Conservation (phyloP, 2,329 filamentous ascomycete genomes). For the Monilinia laxa region DNA sequence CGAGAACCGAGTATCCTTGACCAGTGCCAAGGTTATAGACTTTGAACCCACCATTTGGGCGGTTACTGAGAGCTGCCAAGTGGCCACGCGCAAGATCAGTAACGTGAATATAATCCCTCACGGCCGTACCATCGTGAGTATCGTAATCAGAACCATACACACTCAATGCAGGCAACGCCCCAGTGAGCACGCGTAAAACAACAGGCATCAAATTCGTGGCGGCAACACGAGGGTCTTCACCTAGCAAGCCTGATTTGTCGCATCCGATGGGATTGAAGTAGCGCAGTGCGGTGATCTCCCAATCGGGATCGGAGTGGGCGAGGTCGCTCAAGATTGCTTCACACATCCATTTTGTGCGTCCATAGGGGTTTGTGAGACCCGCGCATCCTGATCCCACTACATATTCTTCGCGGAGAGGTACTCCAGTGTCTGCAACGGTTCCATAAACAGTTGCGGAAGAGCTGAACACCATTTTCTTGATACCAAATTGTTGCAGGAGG, state of each 20-base stretch:
- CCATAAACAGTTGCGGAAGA: conserved; percentile 69
- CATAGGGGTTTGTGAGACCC: conserved; percentile 64
- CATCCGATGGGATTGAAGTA: conserved; percentile 70
- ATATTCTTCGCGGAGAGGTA: conserved; percentile 55
- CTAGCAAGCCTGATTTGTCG: conserved; percentile 61
- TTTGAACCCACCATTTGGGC: conserved; percentile 42
- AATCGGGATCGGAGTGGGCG: conserved; percentile 58
- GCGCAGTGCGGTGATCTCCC: conserved; percentile 61
- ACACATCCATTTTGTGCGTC: conserved; percentile 65
- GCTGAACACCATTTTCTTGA: conserved; percentile 67
- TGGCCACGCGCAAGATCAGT: conserved; percentile 64
- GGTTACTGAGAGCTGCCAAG: conserved; percentile 54
- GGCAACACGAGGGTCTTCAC: conserved; percentile 61
- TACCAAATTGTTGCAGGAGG: conserved; percentile 56
- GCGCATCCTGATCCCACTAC: conserved; percentile 49
- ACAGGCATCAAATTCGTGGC: conserved; percentile 66
- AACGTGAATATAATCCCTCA: conserved; percentile 68
- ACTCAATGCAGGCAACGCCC: conserved; percentile 52
- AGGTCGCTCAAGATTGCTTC: conserved; percentile 65
- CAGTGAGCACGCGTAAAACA: conserved; percentile 60
- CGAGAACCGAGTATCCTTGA: conserved; percentile 47
- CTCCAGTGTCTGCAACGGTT: conserved; percentile 50
- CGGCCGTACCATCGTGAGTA: conserved; percentile 63
- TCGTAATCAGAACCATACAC: conserved; percentile 66
- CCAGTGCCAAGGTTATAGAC: conserved; percentile 50